Evolutionary conservation across 108 stramenopile species (phyloP), one percentile per base, ranked within the genome.

Genomic region (Nitzschia putrida): DNA sequence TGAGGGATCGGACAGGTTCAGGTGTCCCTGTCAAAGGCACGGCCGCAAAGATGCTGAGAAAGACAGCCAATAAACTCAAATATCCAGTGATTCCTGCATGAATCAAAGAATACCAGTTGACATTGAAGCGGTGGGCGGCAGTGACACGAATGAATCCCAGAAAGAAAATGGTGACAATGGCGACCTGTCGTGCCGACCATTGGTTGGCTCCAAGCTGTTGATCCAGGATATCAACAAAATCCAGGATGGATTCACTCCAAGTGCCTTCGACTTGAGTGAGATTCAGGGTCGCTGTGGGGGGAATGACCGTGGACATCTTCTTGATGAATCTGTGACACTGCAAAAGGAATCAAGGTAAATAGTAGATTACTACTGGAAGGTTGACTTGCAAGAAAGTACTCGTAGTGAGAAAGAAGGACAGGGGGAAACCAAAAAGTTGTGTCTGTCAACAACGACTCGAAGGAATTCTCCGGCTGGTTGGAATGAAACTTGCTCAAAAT

Each of bases 81-180:
- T 69, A 45, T 23, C 78, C 82, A 8, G 73, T 64, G 7, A 77
- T 59, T 11, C 64, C 20, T 10, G 74, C 87, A 76, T 88, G 83
- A 3, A 66, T 16, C 26, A 85, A 68, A 12, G 80, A 67, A 51
- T 72, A 78, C 87, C 87, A 88, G 18, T 78, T 80, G 41, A 88
- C 78, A 6, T 68, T 71, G n/a, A 63, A 51, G 10, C 39, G 38
- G 11, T 78, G 24, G 13, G 51, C 41, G 16, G 45, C 25, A 7
- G 59, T 49, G 8, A 66, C 22, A 45, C 66, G 47, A 14, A 77
- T 56, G 3, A 49, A 49, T 11, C 45, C 44, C 26, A 82, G 52
- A 20, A 68, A n/a, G 14, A 73, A 12, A 0, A 58, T 70, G 2
- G 71, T 58, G 6, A 20, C 57, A 20, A 73, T 22, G 8, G 57